Conservation (phyloP, 495 filamentous ascomycete species). For the Astrocystis sublimbata region DNA sequence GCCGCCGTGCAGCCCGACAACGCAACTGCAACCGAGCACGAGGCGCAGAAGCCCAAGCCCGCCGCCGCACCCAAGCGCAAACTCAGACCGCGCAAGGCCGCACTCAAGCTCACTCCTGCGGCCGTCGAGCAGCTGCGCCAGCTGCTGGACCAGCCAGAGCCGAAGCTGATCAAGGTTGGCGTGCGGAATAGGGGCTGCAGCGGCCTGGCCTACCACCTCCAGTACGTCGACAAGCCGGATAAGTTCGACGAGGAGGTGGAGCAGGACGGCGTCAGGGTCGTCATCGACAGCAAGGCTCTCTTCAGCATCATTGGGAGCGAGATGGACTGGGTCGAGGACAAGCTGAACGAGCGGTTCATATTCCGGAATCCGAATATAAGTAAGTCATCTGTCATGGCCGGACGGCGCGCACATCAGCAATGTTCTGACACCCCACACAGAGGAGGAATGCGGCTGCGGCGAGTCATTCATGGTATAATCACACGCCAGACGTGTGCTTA, state of each 20-base stretch:
- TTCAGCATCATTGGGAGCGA: slow-evolving; percentile 98
- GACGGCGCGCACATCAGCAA: not conserved
- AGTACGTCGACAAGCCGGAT: slow-evolving; percentile 89
- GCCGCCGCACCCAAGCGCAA: slow-evolving; percentile 59
- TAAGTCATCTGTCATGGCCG: slow-evolving; percentile 55
- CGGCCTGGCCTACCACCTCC: slow-evolving; percentile 89
- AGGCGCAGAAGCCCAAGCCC: slow-evolving; percentile 63
- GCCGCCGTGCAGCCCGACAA: slow-evolving; percentile 21
- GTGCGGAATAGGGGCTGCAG: slow-evolving; percentile 96
- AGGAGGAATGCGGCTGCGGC: slow-evolving; percentile 95
- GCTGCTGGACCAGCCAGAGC: slow-evolving; percentile 76
- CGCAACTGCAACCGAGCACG: slow-evolving; percentile 60
- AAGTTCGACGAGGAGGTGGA: slow-evolving; percentile 90
- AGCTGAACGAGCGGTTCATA: slow-evolving; percentile 83
- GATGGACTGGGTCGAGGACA: slow-evolving; percentile 99
- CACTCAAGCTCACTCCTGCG: slow-evolving; percentile 77
- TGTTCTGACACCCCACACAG: slow-evolving; percentile 47
- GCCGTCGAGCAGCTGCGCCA: slow-evolving; percentile 75
- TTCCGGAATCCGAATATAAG: slow-evolving; percentile 98
- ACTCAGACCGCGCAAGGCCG: slow-evolving; percentile 83
- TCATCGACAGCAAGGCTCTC: slow-evolving; percentile 95
- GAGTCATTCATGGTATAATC: slow-evolving; percentile 89
- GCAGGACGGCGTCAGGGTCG: slow-evolving; percentile 92
- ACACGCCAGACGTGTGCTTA: not conserved
- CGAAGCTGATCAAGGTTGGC: slow-evolving; percentile 89